A percentile compares a stretch with the other conserved stretches of the same genome.
phyloP scores from a whole-genome alignment of 805 yeast species.

The Saccharomycopsis babjevae region DNA sequence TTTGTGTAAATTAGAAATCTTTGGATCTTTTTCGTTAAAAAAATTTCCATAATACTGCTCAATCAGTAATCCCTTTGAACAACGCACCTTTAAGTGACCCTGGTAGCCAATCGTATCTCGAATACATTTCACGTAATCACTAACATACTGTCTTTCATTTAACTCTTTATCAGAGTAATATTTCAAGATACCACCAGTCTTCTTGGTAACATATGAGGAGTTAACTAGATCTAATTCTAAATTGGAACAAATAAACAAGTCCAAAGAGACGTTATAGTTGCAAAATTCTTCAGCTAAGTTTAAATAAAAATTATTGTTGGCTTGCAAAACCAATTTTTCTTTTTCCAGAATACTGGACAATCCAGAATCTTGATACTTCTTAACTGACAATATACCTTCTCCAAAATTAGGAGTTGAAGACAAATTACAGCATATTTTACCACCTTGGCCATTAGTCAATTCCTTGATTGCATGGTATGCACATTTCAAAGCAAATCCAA shows the following conservation, averaged over 20 bases:
- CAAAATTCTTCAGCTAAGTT: conserved; percentile 48
- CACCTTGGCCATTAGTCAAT: conserved; percentile 54
- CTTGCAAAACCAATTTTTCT: conserved; percentile 43
- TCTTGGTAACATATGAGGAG: conserved; percentile 49
- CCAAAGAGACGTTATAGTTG: conserved; percentile 57
- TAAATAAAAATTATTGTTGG: conserved; percentile 53
- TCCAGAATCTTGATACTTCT: conserved; percentile 26
- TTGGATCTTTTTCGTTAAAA: conserved; percentile 41
- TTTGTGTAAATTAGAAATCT: conserved; percentile 52
- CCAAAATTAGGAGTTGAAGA: conserved; percentile 72
- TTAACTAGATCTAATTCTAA: conserved; percentile 65
- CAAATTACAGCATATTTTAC: conserved; percentile 64
- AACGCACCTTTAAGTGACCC: conserved; percentile 73
- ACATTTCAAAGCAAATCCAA: conserved; percentile 67
- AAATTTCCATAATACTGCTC: conserved; percentile 61
- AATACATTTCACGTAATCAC: conserved; percentile 48
- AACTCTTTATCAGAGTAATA: conserved; percentile 58
- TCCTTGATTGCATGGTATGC: conserved; percentile 51
- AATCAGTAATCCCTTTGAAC: conserved; percentile 81
- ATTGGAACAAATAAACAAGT: conserved; percentile 59
- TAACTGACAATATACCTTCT: conserved; percentile 71
- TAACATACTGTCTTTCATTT: conserved; percentile 58
- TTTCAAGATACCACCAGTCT: conserved; percentile 62
- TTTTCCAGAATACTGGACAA: conserved; percentile 19
- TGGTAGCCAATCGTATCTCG: conserved; percentile 56